Conservation (phyloP, 768 basidiomycete species). For the Asterophora lycoperdoides region DNA sequence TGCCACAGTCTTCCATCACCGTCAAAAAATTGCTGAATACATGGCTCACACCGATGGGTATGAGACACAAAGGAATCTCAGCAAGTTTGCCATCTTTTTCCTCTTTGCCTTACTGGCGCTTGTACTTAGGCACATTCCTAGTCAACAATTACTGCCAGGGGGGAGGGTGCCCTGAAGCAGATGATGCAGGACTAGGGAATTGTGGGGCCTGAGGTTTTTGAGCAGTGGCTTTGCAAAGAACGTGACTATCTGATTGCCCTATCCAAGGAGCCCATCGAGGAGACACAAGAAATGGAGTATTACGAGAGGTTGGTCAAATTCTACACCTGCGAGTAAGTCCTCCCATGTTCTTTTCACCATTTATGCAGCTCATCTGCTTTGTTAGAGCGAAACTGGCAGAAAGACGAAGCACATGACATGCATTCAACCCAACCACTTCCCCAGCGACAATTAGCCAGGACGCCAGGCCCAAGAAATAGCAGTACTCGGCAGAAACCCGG, state of each 20-base stretch:
- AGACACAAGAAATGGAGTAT: no score
- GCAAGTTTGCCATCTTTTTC: neutral
- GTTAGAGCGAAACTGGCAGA: no score
- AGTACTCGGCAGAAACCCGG: neutral
- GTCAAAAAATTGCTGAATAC: no score
- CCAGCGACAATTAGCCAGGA: no score
- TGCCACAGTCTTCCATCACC: slow-evolving; percentile 19
- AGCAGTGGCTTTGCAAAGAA: slow-evolving; percentile 3
- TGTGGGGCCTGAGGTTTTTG: no score
- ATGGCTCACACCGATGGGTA: slow-evolving; percentile 5
- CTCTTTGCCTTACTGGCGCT: neutral
- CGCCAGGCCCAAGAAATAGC: no score
- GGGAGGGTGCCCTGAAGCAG: neutral
- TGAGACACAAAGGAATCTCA: slow-evolving; percentile 8
- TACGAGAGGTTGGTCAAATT: slow-evolving; percentile 2
- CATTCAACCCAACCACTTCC: no score
- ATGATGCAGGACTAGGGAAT: no score
- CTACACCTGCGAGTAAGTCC: neutral
- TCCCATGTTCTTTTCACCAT: neutral
- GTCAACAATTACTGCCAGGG: slow-evolving; percentile 7
- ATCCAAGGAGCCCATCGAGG: neutral
- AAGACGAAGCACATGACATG: no score
- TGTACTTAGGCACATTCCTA: slow-evolving; percentile 4
- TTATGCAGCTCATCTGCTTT: no score
- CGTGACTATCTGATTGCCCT: neutral